Evolutionary conservation across 495 filamentous ascomycete genomes (phyloP).

Genomic region (Neurospora sp.): DNA sequence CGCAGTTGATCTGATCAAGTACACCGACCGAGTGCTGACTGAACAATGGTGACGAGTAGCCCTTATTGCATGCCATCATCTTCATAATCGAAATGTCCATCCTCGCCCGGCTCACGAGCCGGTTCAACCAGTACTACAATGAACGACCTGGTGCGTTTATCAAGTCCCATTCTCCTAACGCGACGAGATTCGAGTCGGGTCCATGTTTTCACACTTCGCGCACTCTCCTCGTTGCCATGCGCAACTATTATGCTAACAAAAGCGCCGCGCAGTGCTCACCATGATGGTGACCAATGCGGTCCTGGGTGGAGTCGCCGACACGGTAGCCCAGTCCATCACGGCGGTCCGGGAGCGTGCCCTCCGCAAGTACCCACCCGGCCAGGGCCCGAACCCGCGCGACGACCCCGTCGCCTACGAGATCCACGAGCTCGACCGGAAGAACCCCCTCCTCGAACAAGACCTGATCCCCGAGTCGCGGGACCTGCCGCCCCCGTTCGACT

Average conservation of each 20-base stretch:
- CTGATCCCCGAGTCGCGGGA: constrained; percentile 52
- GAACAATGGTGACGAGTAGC: constrained; percentile 42
- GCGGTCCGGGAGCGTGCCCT: constrained; percentile 59
- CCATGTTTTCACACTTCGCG: not conserved
- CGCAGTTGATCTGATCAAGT: not conserved
- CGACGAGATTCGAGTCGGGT: not conserved
- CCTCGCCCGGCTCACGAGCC: constrained; percentile 66
- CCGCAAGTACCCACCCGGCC: constrained; percentile 39
- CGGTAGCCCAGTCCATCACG: constrained; percentile 87
- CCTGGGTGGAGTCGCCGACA: constrained; percentile 76
- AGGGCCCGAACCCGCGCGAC: constrained; percentile 36
- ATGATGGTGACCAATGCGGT: constrained; percentile 98
- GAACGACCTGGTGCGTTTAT: constrained; percentile 60
- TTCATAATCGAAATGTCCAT: constrained; percentile 83
- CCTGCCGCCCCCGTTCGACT: constrained; percentile 82
- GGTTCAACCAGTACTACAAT: constrained; percentile 90
- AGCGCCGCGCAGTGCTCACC: constrained; percentile 57
- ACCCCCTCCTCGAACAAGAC: constrained; percentile 55
- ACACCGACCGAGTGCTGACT: constrained; percentile 1
- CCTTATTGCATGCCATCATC: constrained; percentile 74
- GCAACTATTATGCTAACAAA: not conserved
- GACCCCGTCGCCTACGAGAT: constrained; percentile 82
- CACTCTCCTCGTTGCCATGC: not conserved
- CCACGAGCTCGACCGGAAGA: constrained; percentile 77
- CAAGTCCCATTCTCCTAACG: constrained; percentile 8